Percentiles rank a stretch among this genome's conserved stretches.
These are phyloP conservation scores for Myriosclerotinia curreyana DNA, from an alignment of 2,329 filamentous ascomycete species.

Conservation along the genomic window DNA sequence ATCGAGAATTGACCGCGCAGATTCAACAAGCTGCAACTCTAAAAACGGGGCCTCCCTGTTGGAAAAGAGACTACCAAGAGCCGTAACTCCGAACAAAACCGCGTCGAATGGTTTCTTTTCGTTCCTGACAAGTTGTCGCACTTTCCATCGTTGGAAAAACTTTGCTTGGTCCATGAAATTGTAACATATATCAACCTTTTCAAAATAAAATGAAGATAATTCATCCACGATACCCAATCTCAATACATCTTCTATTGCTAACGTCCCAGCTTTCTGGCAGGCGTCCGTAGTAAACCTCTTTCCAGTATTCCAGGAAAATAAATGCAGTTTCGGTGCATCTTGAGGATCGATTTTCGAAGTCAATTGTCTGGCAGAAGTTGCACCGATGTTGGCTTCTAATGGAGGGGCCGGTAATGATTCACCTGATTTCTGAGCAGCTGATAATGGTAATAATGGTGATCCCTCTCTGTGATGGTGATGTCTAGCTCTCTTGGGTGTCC, in stretches of 20 bases:
- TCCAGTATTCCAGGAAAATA: conserved; percentile 42
- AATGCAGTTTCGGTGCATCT: conserved; percentile 40
- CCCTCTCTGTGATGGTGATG: neutral
- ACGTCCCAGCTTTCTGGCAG: neutral
- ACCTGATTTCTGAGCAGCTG: neutral
- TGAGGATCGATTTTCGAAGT: conserved; percentile 7
- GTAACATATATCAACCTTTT: conserved; percentile 17
- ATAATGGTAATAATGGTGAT: neutral
- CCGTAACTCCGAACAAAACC: conserved; percentile 38
- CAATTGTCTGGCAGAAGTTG: conserved; percentile 3
- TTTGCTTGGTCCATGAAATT: conserved; percentile 15
- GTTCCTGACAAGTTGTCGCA: conserved; percentile 6
- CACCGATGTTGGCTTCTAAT: conserved; percentile 10
- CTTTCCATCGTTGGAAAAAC: conserved; percentile 14
- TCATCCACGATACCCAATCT: conserved; percentile 19
- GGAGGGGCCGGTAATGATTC: neutral
- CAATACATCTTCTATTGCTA: neutral
- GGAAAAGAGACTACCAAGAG: conserved; percentile 40
- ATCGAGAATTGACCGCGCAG: conserved; percentile 26
- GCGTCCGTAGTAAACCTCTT: conserved; percentile 25
- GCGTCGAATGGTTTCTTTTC: conserved; percentile 40
- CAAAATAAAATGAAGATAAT: conserved; percentile 32
- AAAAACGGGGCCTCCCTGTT: conserved; percentile 25
- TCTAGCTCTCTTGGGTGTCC: neutral
- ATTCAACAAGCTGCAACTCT: conserved; percentile 34